These are phyloP conservation scores for Suillus bovinus DNA, from an alignment of 768 basidiomycete species.

Conservation along the genomic window DNA sequence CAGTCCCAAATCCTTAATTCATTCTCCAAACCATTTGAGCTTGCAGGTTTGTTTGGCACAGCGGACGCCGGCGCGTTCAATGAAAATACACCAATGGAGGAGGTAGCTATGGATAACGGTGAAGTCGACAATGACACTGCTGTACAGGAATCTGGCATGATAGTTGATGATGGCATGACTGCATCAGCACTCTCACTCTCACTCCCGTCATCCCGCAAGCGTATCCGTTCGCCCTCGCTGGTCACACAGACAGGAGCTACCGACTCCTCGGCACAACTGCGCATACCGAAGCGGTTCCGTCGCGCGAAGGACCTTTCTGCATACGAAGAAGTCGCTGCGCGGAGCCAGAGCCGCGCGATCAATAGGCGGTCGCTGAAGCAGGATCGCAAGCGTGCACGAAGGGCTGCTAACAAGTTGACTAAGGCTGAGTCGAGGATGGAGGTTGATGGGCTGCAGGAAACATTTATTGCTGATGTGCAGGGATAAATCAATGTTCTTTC, in stretches of 20 bases:
- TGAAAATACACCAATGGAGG: slow-evolving; percentile 37
- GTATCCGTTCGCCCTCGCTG: slow-evolving; percentile 29
- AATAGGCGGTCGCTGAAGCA: slow-evolving; percentile 59
- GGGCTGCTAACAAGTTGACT: slow-evolving; percentile 41
- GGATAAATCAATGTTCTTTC: background rate
- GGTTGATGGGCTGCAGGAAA: slow-evolving; percentile 22
- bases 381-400: slow-evolving; percentile 63
- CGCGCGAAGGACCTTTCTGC: slow-evolving; percentile 53
- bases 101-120: slow-evolving; percentile 47
- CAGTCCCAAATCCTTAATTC: slow-evolving; percentile 74
- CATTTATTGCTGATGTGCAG: slow-evolving; percentile 16
- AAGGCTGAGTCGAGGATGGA: slow-evolving; percentile 30
- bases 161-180: slow-evolving; percentile 41
- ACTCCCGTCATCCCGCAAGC: slow-evolving; percentile 15
- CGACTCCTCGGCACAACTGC: slow-evolving; percentile 34
- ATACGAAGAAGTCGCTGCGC: slow-evolving; percentile 51
- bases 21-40: slow-evolving; percentile 77
- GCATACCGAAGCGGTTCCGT: slow-evolving; percentile 59
- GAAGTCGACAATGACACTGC: slow-evolving; percentile 35
- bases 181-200: slow-evolving; percentile 35
- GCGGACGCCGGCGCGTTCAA: slow-evolving; percentile 83
- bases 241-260: slow-evolving; percentile 36
- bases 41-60: slow-evolving; percentile 77
- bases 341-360: slow-evolving; percentile 52
- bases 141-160: slow-evolving; percentile 37